Base-by-base conservation (phyloP, 163 green algal species). In the Scenedesmus sp. region DNA sequence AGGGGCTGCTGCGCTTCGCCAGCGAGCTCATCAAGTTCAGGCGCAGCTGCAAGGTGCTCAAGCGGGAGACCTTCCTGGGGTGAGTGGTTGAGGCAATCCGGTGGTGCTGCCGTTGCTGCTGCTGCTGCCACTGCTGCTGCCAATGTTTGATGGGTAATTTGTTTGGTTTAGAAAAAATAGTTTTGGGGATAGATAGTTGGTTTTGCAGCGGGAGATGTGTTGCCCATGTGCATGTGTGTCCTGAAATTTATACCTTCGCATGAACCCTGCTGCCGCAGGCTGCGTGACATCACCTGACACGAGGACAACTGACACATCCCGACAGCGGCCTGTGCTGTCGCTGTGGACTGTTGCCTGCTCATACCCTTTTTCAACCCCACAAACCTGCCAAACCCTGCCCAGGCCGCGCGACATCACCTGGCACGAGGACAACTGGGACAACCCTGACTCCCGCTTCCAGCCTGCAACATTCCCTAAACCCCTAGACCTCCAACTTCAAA, bases 401-500 rank as follows among this genome's bases (percentile, higher is more conserved):
- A 96, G 59, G 79, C 87, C 90, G 12, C 91, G 86, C 5, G 98
- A 99, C 94, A 96, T 99, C 88, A 99, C 97, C 5, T 99, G 98
- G 98, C 98, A 99, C 93, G 98, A 99, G 92, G 91, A 97, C 92
- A 96, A 98, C 92, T 99, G 98, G 98, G 94, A 97, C 90, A 97
- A 99, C 94, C 88, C 94, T 7, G 97, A 99, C 84, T 97, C 91
- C 74, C 95, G 95, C 59, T 99, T 99, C 95, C 94, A 64, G 8
- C 59, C 59, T 64, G 59, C 10, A 9, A 9, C 18, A 3, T 70
- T 13, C 16, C 4, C 62, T 23, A 5, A 70, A n/a, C 9, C 62
- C 18, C 10, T 70, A 5, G 18, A 23, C 10, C 9, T 70, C 62
- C 12, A 13, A 10, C 9, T 73, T 3, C 23, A 3, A 3, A 18